Conservation (phyloP, 768 basidiomycete species). For the Boletales sp. region DNA sequence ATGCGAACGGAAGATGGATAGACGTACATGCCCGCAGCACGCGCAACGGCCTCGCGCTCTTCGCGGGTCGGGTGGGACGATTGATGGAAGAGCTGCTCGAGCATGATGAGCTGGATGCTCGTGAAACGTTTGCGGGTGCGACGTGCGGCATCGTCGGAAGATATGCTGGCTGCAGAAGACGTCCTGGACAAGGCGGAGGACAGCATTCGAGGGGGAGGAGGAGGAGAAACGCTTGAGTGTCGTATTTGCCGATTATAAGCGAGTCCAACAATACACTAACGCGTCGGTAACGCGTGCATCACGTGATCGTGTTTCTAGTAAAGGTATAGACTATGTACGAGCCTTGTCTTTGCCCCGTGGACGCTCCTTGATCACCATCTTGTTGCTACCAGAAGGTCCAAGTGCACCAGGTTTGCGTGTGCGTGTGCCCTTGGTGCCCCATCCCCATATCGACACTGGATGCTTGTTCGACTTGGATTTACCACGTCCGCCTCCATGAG, state of each 20-base stretch:
- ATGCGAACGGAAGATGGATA: neutral
- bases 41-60: constrained; percentile 63
- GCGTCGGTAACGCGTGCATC: constrained; percentile 25
- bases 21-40: constrained; percentile 59
- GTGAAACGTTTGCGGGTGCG: constrained; percentile 72
- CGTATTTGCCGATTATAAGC: neutral
- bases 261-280: constrained; percentile 17
- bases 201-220: constrained; percentile 15
- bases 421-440: constrained; percentile 87
- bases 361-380: constrained; percentile 82
- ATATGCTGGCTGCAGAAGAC: constrained; percentile 53
- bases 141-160: constrained; percentile 48
- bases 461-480: constrained; percentile 97
- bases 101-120: constrained; percentile 62
- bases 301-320: constrained; percentile 22
- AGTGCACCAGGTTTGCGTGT: constrained; percentile 92
- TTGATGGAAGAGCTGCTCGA: constrained; percentile 70
- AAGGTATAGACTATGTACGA: neutral
- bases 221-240: neutral
- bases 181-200: constrained; percentile 45
- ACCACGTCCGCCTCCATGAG: constrained; percentile 97
- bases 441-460: constrained; percentile 89
- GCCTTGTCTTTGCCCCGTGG: constrained; percentile 65
- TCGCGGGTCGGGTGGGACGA: constrained; percentile 74
- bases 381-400: constrained; percentile 87